Evolutionary conservation across 352 stramenopile species (phyloP), one percentile per base, ranked within the genome.

Genomic region (Phytophthora syringae): DNA sequence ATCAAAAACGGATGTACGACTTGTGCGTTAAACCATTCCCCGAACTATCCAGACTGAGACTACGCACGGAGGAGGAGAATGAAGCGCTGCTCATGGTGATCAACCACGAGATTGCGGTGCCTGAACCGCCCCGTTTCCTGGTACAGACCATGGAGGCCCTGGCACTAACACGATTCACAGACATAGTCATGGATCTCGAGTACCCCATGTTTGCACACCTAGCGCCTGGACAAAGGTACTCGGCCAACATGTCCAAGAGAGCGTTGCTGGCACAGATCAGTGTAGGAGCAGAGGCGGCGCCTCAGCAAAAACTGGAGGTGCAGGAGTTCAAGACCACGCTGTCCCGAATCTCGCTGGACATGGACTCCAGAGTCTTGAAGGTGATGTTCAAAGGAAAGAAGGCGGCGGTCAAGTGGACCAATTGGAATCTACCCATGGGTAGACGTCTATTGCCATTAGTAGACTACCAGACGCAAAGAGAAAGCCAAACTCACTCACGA

Each of bases 401-500:
- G 7, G 12, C 45, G 22, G 34, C 11, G 1, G n/a, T 5, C 5
- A 40, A 16, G 34, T 40, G 34, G 34, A 20, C 15, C 13, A 40
- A 40, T 6, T 40, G 34, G 34, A 40, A 40, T 18, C 1, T 40
- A 3, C 34, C 34, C 1, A 5, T 40, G 15, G 34, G 2, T 13
- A 16, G 34, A 15, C 16, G 12, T n/a, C 16, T 49, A 5, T 10
- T 55, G 0, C 25, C n/a, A 7, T 5, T 60, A 1, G 13, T 50
- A 5, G 52, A 59, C 25, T 59, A 59, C 4, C n/a, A 61, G n/a
- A 24, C 11, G 11, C n/a, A 47, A 4, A 18, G 30, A 13, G 54
- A 62, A 11, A 10, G 54, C 42, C 1, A 45, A 49, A 5, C 0
- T 4, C 6, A 54, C 43, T 1, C 21, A 49, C 21, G 54, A 24